Conservation (phyloP, 208 protist genomes). For the Trypanosoma boissoni region DNA sequence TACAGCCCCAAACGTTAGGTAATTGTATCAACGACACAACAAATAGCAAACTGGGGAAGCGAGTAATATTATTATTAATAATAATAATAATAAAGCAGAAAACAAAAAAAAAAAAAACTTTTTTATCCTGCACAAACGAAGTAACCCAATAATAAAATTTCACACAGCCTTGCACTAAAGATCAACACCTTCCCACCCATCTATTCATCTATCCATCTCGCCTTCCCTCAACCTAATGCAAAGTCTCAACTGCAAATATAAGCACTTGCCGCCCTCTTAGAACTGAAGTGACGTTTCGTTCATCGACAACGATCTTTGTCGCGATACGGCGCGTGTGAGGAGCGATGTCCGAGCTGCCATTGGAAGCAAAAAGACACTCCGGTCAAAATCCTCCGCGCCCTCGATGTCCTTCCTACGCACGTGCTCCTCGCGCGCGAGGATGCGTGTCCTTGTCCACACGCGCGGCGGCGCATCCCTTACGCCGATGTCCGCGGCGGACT, state of each 20-base stretch:
- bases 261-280: not conserved
- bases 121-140: too few relatives aligned
- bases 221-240: too few relatives aligned
- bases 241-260: too few relatives aligned
- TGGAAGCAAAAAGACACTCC: slow-evolving; percentile 26
- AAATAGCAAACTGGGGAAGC: not conserved
- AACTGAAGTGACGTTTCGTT: not conserved
- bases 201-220: too few relatives aligned
- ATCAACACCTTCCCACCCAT: too few relatives aligned
- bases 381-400: slow-evolving; percentile 47
- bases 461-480: not conserved
- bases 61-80: not conserved
- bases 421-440: slow-evolving; percentile 56
- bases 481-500: too few relatives aligned
- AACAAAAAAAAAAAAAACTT: slow-evolving; percentile 3
- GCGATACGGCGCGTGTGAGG: slow-evolving; percentile 13
- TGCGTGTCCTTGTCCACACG: slow-evolving; percentile 33
- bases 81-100: slow-evolving; percentile 1
- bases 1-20: not conserved
- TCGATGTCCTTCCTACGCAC: slow-evolving; percentile 64
- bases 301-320: not conserved
- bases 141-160: too few relatives aligned
- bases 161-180: too few relatives aligned
- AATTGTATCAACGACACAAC: slow-evolving; percentile 2
- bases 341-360: slow-evolving; percentile 49